These are phyloP conservation scores for Tagetes patula DNA, from an alignment of 129 eudicot species.

Conservation along the genomic window DNA sequence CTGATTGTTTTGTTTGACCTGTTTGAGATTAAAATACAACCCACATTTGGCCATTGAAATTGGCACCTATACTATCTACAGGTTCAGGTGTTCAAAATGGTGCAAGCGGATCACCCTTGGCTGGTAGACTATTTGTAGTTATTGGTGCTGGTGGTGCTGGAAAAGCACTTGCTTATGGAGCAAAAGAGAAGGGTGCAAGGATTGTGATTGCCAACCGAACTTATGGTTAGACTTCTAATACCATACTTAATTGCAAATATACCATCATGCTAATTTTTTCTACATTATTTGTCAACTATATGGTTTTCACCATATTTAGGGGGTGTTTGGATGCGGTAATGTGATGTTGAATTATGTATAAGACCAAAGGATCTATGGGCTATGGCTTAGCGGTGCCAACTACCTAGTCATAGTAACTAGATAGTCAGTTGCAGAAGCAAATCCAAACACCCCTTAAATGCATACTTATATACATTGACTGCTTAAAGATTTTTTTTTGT, in stretches of 20 bases:
- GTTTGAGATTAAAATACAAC: neutral
- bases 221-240: constrained; percentile 51
- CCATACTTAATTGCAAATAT: neutral
- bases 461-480: neutral
- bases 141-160: constrained; percentile 99
- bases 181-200: constrained; percentile 92
- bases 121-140: constrained; percentile 79
- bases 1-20: neutral
- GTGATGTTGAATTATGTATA: neutral
- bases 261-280: constrained; percentile 6
- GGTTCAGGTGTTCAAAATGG: constrained; percentile 42
- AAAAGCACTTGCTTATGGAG: constrained; percentile 96
- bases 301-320: constrained; percentile 25
- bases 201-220: constrained; percentile 93
- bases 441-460: constrained; percentile 17
- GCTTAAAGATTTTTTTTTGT: neutral
- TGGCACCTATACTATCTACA: constrained; percentile 21
- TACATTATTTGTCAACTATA: neutral
- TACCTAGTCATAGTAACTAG: neutral
- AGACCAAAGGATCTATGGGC: too few relatives aligned
- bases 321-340: constrained; percentile 14
- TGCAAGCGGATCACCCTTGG: constrained; percentile 64
- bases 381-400: too few relatives aligned
- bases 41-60: neutral
- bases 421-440: constrained; percentile 2